Evolutionary conservation across 164 flowering plant genomes (phyloP), one percentile per base, ranked within the genome.

Genomic region (Chimonanthus praecox): DNA sequence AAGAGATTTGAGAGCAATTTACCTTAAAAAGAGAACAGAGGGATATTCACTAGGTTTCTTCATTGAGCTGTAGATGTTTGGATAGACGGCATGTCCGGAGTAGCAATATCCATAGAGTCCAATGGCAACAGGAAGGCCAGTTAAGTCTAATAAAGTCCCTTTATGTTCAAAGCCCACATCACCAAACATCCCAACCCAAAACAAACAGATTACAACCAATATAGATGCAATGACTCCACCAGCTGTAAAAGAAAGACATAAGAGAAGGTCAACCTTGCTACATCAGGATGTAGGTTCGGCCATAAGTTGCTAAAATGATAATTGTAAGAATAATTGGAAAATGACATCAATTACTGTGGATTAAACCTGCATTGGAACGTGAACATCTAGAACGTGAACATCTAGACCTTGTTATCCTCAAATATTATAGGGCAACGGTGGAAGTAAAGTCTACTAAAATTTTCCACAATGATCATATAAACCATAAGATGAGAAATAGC

Each of bases 61-160:
- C 98, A 96, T 88, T 21, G 99, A 96, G 43, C 90, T 87, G 73
- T 96, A 96, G 64, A 96, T 92, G 80, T 94, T 95, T n/a, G 99
- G 99, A 71, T 94, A 90, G 73, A 94, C 97, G 33, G 99, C 98
- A 82, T 95, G 99, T 21, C 98, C 99, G 3, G 99, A 89, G 72
- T 90, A 94, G 83, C 99, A 95, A 78, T 83, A 95, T 3, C 98
- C 98, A 77, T 89, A 96, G 50, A 94, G 92, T 69, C 99, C 99
- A 80, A 96, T 81, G 8, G 99, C 97, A 64, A 96, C 98, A 45
- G 99, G 97, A 76, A 96, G 88, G 70, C 86, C 86, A 16, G 84
- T 64, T 45, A 92, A 88, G 80, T 92, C 88, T 58, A 96, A 80
- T 7, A 83, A 18, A 43, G 88, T 75, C 67, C 88, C 90, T 79